Conservation (phyloP, 192 early-diverging fungal genomes). For the Entophlyctis luteolus region DNA sequence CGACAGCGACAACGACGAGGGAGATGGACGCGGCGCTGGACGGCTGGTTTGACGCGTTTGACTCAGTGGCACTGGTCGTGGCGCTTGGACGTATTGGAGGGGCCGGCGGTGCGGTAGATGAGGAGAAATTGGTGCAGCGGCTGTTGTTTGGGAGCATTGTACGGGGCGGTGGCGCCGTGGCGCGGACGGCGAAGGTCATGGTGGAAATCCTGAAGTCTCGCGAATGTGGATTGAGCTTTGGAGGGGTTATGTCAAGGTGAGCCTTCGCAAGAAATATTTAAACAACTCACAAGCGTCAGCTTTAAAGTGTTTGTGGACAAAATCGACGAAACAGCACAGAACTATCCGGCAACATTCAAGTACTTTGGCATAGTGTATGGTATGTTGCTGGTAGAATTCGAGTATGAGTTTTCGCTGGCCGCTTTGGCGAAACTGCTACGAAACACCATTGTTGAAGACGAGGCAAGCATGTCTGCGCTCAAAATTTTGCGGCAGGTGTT, state of each 20-base stretch:
- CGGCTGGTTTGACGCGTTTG: too few relatives aligned
- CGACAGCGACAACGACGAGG: too few relatives aligned
- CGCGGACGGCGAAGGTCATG: background rate
- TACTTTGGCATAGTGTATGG: conserved; percentile 17
- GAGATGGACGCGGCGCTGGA: too few relatives aligned
- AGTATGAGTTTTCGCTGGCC: conserved; percentile 23
- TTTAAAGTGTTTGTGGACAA: background rate
- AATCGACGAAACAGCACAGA: background rate
- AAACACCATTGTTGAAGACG: conserved; percentile 32
- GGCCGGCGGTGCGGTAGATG: too few relatives aligned
- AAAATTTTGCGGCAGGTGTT: conserved; percentile 3
- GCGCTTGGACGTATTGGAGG: too few relatives aligned
- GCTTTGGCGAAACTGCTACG: conserved; percentile 29
- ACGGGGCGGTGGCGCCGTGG: conserved; percentile 6
- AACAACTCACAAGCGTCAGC: background rate
- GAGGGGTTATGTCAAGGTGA: background rate
- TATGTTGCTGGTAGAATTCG: conserved; percentile 10
- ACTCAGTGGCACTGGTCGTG: too few relatives aligned
- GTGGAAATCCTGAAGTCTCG: background rate
- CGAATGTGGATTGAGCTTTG: background rate
- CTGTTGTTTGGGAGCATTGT: background rate
- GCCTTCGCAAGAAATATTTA: background rate
- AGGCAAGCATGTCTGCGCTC: background rate
- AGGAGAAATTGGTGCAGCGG: background rate
- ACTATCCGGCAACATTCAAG: background rate